Conservation (phyloP, 1,139 yeast genomes). For the Schwanniomyces etchellsii region DNA sequence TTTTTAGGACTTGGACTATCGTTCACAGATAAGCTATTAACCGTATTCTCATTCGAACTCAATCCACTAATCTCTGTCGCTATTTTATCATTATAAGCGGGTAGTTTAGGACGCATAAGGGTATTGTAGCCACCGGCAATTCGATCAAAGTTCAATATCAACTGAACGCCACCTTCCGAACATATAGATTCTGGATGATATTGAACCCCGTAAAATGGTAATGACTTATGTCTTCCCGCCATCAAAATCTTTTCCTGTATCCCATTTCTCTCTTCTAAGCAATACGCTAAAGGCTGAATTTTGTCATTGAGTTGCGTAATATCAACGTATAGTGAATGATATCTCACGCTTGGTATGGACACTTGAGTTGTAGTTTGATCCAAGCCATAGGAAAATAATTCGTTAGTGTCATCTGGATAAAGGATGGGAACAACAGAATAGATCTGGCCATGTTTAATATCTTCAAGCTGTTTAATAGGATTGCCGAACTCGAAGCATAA, state of each 20-base stretch:
- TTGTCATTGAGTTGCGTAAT: constrained; percentile 14
- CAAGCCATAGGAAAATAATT: constrained; percentile 18
- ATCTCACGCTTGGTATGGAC: constrained; percentile 66
- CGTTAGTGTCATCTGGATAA: constrained; percentile 6
- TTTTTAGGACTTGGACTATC: neutral
- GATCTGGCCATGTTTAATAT: constrained; percentile 84
- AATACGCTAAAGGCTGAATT: constrained; percentile 54
- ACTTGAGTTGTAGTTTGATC: constrained; percentile 13
- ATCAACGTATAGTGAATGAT: constrained; percentile 75
- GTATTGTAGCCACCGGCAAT: constrained; percentile 41
- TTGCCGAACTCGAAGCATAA: constrained; percentile 67
- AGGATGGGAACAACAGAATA: constrained; percentile 40
- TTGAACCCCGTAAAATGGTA: constrained; percentile 90
- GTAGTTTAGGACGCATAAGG: no score
- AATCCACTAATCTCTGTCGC: neutral
- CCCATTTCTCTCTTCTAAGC: constrained; percentile 27
- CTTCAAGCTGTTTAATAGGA: constrained; percentile 43
- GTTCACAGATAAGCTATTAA: neutral
- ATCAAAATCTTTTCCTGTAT: constrained; percentile 44
- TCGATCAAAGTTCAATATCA: constrained; percentile 59
- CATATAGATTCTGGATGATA: constrained; percentile 97
- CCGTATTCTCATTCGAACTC: neutral
- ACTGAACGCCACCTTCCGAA: constrained; percentile 56
- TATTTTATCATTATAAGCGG: neutral
- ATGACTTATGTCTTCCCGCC: constrained; percentile 62